phyloP scores from a whole-genome alignment of 2,329 filamentous ascomycete genomes.

The Aspergillus alliaceus region DNA sequence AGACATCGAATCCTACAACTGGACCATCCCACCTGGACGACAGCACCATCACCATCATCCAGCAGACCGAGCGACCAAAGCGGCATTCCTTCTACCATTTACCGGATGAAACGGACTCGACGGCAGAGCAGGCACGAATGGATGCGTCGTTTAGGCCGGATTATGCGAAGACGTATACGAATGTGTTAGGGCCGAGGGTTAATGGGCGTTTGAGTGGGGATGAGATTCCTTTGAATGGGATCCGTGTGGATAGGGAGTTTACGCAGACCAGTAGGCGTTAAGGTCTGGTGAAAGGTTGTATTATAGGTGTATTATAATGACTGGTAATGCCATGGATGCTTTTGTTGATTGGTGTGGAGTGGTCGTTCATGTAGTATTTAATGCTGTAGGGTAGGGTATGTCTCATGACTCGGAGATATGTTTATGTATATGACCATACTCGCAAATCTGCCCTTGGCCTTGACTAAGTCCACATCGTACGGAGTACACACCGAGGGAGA shows the following conservation, averaged over 20 bases:
- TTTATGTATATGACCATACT: too few relatives aligned
- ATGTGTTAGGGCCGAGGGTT: constrained; percentile 6
- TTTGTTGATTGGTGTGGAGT: too few relatives aligned
- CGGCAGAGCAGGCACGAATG: constrained; percentile 1
- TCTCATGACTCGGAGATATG: too few relatives aligned
- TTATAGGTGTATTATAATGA: neutral
- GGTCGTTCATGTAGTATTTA: too few relatives aligned
- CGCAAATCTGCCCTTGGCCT: too few relatives aligned
- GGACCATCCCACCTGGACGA: neutral
- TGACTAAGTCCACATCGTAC: too few relatives aligned
- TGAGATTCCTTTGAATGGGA: constrained; percentile 22
- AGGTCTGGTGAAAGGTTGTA: neutral
- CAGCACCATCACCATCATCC: constrained; percentile 1
- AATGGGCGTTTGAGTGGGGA: constrained; percentile 11
- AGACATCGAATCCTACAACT: constrained; percentile 3
- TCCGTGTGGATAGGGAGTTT: constrained; percentile 21
- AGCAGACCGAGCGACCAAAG: neutral
- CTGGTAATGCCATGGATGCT: neutral
- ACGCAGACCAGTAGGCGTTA: constrained; percentile 7
- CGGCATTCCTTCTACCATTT: constrained; percentile 22
- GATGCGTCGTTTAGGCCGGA: constrained; percentile 18
- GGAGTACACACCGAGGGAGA: too few relatives aligned
- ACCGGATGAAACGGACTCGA: constrained; percentile 13
- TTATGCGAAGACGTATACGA: constrained; percentile 19
- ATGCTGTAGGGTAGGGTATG: too few relatives aligned